These are phyloP conservation scores for Oryza longistaminata DNA, from an alignment of 176 grass and related monocot genomes.

Conservation along the genomic window DNA sequence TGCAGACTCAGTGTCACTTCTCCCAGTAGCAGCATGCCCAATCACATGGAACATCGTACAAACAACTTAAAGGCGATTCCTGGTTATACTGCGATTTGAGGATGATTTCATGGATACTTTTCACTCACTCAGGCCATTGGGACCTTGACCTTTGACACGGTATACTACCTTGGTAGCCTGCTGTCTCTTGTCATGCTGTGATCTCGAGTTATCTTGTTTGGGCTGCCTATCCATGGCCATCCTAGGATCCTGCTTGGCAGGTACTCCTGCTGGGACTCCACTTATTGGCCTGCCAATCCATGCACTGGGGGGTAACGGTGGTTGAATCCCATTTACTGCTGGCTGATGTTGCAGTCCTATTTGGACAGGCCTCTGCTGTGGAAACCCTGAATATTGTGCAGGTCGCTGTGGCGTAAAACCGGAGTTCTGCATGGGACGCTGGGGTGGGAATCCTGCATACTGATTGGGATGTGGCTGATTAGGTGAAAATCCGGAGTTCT, in stretches of 20 bases:
- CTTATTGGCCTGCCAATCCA: slow-evolving; percentile 78
- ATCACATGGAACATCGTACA: not conserved
- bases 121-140: slow-evolving; percentile 43
- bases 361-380: slow-evolving; percentile 9
- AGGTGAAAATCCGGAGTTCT: slow-evolving; percentile 33
- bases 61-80: not conserved
- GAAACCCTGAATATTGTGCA: slow-evolving; percentile 31
- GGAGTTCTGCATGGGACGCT: slow-evolving; percentile 37
- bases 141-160: slow-evolving; percentile 48
- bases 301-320: slow-evolving; percentile 72
- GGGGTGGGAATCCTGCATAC: slow-evolving; percentile 35
- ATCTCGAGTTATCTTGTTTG: slow-evolving; percentile 51
- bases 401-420: slow-evolving; percentile 35
- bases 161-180: slow-evolving; percentile 57
- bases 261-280: slow-evolving; percentile 38
- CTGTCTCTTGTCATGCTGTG: slow-evolving; percentile 52
- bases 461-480: slow-evolving; percentile 50
- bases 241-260: slow-evolving; percentile 43
- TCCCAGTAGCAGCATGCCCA: not conserved
- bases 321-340: slow-evolving; percentile 49
- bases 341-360: slow-evolving; percentile 29
- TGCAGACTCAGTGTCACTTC: not conserved
- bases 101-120: slow-evolving; percentile 29
- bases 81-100: not conserved
- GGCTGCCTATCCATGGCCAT: slow-evolving; percentile 28